These are phyloP conservation scores for Effrenium voratum DNA, from an alignment of 73 alveolate species.

Conservation along the genomic window DNA sequence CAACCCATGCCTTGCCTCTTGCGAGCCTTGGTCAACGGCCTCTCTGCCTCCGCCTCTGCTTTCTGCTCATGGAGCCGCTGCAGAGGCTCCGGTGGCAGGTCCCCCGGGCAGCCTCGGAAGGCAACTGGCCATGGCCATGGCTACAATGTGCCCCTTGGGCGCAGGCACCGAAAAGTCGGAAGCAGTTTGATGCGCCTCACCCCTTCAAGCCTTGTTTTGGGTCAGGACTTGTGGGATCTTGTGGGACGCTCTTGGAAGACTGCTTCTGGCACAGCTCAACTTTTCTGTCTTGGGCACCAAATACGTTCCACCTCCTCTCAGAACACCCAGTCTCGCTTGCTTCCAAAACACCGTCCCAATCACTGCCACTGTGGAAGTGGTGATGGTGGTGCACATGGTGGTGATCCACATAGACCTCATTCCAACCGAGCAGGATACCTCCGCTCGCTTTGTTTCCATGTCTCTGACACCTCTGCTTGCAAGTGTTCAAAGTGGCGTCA, in stretches of 20 bases:
- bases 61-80: conserved; percentile 22
- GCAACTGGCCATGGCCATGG: too few species aligned
- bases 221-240: not conserved
- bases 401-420: conserved; percentile 64
- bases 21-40: too few species aligned
- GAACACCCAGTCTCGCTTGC: not conserved
- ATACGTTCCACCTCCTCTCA: not conserved
- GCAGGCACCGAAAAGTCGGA: not conserved
- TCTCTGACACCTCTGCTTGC: too few species aligned
- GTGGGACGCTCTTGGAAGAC: not conserved
- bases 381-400: conserved; percentile 92
- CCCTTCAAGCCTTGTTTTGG: not conserved
- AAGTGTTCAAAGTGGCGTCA: too few species aligned
- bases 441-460: too few species aligned
- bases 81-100: not conserved
- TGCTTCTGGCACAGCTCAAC: not conserved
- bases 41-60: too few species aligned
- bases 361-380: conserved; percentile 49
- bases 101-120: too few species aligned
- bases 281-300: not conserved
- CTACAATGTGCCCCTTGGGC: too few species aligned
- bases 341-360: conserved; percentile 57
- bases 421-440: not conserved
- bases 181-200: not conserved
- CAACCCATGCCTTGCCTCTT: too few species aligned